Base-by-base conservation (phyloP, 345 rosid species). In the Kernera saxatilis region DNA sequence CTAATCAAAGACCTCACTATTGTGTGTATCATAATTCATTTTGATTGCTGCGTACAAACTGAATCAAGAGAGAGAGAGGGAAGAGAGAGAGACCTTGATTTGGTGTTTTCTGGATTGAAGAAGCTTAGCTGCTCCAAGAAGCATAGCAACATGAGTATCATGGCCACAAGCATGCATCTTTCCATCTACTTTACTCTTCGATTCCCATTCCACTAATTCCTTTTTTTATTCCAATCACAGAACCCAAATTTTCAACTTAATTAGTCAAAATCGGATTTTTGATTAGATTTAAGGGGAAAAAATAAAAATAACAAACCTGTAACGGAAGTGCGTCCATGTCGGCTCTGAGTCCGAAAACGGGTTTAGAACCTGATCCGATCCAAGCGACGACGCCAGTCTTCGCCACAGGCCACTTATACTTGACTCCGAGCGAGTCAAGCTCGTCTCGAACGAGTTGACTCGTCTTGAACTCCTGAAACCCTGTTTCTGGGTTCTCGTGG, bases 141-240 rank as follows among this genome's bases (percentile, higher is more conserved):
- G 82, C 90, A 86, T 86, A 44, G 94, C 84, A 5, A 85, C 90
- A 59, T 89, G 92, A 75, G 87, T 68, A 78, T 87, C 92, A 60
- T 87, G 91, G 50, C 89, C 92, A 73, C 92, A 85, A 15, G 92
- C 92, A 64, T 89, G 96, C 92, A 87, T 85, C 80, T 81, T 85
- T 6, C 92, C 88, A 48, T 84, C 71, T 0, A 81, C 75, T 82
- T 82, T 84, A 80, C 92, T 87, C 81, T 84, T 87, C 70, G 75
- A 75, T 71, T 84, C 88, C 92, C 89, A 89, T 25, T 89, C 96
- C 32, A 87, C 91, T 11, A 80, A 40, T 84, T 89, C 96, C 96
- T 89, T 46, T 43, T 41, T 8, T 6, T 27, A 10, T 22, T 8
- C 0, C 12, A n/a, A 32, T 22, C 64, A 23, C 4, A 64, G 3